Evolutionary conservation across 257 asterid species (phyloP).

Genomic region (Solanum appendiculatum): DNA sequence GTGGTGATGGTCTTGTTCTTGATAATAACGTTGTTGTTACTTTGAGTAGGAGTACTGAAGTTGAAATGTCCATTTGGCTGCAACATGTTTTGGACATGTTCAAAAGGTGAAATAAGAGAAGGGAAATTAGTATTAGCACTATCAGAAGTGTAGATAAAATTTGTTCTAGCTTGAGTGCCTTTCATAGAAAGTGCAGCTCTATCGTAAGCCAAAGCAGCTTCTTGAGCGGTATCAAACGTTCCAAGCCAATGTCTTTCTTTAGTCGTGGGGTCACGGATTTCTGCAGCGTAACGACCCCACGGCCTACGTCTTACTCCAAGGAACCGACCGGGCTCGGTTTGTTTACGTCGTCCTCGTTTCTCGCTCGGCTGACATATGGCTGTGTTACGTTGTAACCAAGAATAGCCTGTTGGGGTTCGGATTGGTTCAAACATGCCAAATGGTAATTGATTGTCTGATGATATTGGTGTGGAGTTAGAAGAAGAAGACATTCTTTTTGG

Average conservation of each 20-base stretch:
- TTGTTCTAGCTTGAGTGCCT: slow-evolving; percentile 82
- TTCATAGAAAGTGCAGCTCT: slow-evolving; percentile 90
- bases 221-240: slow-evolving; percentile 93
- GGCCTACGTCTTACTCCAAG: slow-evolving; percentile 86
- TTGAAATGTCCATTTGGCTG: slow-evolving; percentile 5
- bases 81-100: slow-evolving; percentile 19
- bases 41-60: not conserved
- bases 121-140: slow-evolving; percentile 23
- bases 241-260: slow-evolving; percentile 97
- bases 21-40: not conserved
- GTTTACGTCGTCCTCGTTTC: slow-evolving; percentile 71
- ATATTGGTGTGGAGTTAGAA: not conserved
- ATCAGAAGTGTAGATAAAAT: slow-evolving; percentile 58
- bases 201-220: slow-evolving; percentile 95
- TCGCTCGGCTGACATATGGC: slow-evolving; percentile 46
- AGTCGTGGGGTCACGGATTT: slow-evolving; percentile 85
- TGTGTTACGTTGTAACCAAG: slow-evolving; percentile 82
- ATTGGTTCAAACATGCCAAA: slow-evolving; percentile 68
- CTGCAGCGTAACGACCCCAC: slow-evolving; percentile 98
- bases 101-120: slow-evolving; percentile 34
- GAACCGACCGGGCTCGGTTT: slow-evolving; percentile 77
- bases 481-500: not conserved
- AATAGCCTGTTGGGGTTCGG: slow-evolving; percentile 64
- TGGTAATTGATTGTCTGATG: slow-evolving; percentile 24
- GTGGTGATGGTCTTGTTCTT: not conserved